Percentiles rank a stretch among this genome's conserved stretches.
These are phyloP conservation scores for Puccinellia tenuiflora DNA, from an alignment of 176 grass and related monocot genomes.

Conservation along the genomic window DNA sequence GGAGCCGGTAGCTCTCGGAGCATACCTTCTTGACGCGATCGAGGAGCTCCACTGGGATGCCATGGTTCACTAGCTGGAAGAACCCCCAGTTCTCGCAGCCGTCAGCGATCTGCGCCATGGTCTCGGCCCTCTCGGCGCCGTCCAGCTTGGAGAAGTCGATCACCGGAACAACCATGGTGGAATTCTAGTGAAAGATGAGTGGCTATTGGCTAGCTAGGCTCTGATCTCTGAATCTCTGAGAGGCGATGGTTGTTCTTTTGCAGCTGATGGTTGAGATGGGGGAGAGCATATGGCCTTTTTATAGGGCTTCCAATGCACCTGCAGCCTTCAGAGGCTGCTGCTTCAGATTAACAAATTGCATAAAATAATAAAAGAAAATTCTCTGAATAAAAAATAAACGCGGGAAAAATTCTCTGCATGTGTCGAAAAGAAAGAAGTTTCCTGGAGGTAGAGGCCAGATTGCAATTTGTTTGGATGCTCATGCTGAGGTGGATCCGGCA, in stretches of 20 bases:
- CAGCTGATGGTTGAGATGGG: not conserved
- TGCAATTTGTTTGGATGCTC: slow-evolving; percentile 20
- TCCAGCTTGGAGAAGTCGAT: slow-evolving; percentile 61
- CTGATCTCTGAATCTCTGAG: not conserved
- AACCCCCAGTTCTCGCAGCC: slow-evolving; percentile 56
- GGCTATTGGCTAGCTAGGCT: not conserved
- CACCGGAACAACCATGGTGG: slow-evolving; percentile 48
- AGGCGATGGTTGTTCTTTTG: not conserved
- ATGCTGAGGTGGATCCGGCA: slow-evolving; percentile 12
- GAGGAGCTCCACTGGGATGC: slow-evolving; percentile 40
- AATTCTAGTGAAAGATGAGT: not conserved
- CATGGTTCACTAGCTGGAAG: slow-evolving; percentile 55
- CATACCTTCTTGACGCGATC: slow-evolving; percentile 50
- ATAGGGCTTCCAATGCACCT: not conserved
- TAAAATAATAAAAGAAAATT: too few species aligned
- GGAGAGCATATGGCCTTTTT: not conserved
- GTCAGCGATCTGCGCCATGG: slow-evolving; percentile 30
- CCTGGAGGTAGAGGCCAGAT: not conserved
- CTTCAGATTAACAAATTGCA: not conserved
- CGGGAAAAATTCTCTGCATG: not conserved
- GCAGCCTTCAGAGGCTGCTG: not conserved
- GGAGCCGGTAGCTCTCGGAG: slow-evolving; percentile 45
- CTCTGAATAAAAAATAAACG: not conserved
- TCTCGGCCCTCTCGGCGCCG: not conserved
- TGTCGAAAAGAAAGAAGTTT: slow-evolving; percentile 8